phyloP scores from a whole-genome alignment of 2,329 filamentous ascomycete species.

The Pestalotiopsis sp. region DNA sequence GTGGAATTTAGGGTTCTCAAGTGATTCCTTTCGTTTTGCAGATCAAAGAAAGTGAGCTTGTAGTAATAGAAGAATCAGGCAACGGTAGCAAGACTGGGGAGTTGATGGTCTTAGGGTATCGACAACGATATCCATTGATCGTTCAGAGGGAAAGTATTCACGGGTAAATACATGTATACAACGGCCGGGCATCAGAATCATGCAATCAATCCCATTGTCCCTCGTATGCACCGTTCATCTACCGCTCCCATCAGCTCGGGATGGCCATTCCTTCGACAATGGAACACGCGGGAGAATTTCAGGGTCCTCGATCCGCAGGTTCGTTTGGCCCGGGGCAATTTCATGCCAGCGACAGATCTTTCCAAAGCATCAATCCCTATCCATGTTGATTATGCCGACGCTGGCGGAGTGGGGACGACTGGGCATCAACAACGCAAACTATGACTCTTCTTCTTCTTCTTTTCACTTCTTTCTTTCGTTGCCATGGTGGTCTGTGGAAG shows the following conservation, averaged over 20 bases:
- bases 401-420: background rate
- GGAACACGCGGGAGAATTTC: background rate
- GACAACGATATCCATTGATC: background rate
- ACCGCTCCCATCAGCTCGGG: background rate
- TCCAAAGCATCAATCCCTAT: background rate
- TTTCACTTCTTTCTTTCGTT: slow-evolving; percentile 3
- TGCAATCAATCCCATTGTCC: background rate
- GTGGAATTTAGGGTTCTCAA: slow-evolving; percentile 7
- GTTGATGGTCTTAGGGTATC: background rate
- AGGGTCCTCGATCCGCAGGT: slow-evolving; percentile 1
- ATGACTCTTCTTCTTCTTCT: slow-evolving; percentile 9
- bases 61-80: background rate
- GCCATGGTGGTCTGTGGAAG: background rate
- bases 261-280: background rate
- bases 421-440: slow-evolving; percentile 2
- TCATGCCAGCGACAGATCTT: background rate
- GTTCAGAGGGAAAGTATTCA: background rate
- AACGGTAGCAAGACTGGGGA: background rate
- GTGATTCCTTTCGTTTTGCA: background rate
- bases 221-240: background rate
- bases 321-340: background rate
- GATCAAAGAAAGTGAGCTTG: slow-evolving; percentile 1
- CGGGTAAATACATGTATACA: background rate
- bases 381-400: slow-evolving; percentile 7
- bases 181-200: background rate